Conservation (phyloP, 768 basidiomycete species). For the Podaxis sp. region DNA sequence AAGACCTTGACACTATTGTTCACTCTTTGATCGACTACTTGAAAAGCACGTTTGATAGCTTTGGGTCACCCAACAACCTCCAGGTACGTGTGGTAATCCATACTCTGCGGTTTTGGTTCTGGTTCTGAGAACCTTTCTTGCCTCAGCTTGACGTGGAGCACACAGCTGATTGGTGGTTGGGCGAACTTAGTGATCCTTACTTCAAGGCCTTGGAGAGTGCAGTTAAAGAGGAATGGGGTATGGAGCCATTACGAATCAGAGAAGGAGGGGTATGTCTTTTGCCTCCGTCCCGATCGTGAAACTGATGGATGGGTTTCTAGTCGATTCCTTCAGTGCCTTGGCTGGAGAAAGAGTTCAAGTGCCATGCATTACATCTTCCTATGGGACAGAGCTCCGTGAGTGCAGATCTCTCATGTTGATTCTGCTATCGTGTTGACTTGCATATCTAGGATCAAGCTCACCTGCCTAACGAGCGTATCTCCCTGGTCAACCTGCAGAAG, state of each 20-base stretch:
- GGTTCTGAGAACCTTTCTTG: background rate
- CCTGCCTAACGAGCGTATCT: constrained; percentile 90
- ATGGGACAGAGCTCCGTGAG: constrained; percentile 88
- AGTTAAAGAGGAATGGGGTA: constrained; percentile 84
- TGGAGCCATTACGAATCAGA: constrained; percentile 81
- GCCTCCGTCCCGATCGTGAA: background rate
- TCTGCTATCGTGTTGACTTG: background rate
- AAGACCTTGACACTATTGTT: constrained; percentile 72
- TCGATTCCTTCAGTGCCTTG: constrained; percentile 94
- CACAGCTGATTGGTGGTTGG: constrained; percentile 96
- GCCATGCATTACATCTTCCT: constrained; percentile 89
- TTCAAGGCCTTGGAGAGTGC: constrained; percentile 84
- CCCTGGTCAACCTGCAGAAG: constrained; percentile 74
- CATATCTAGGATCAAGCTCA: constrained; percentile 81
- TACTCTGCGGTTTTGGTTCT: background rate
- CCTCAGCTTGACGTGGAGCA: constrained; percentile 74
- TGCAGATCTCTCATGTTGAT: constrained; percentile 15
- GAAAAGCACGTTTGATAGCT: constrained; percentile 49
- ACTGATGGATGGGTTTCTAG: constrained; percentile 34
- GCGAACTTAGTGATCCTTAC: constrained; percentile 81
- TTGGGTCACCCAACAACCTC: constrained; percentile 71
- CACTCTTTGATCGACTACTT: constrained; percentile 61
- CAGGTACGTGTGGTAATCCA: constrained; percentile 43
- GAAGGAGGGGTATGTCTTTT: constrained; percentile 80
- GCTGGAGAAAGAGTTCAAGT: constrained; percentile 88